Evolutionary conservation across 2,329 filamentous ascomycete species (phyloP).

Genomic region (Penicillium griseofulvum): DNA sequence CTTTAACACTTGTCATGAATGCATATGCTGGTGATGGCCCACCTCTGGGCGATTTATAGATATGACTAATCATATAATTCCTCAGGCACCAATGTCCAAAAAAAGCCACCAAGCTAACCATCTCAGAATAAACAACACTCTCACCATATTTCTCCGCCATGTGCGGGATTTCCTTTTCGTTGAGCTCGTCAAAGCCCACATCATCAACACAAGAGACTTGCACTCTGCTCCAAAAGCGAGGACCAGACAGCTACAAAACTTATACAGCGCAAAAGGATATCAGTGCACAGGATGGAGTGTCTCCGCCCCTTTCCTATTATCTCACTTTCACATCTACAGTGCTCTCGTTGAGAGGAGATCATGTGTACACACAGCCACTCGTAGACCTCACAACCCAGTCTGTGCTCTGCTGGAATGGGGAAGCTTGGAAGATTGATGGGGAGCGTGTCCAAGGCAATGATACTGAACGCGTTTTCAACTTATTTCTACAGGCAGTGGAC

Average conservation of each 20-base stretch:
- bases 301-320: conserved; percentile 34
- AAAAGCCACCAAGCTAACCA: background rate
- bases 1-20: background rate
- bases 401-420: conserved; percentile 93
- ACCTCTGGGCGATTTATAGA: background rate
- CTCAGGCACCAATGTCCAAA: conserved; percentile 14
- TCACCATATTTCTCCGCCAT: conserved; percentile 27
- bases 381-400: conserved; percentile 56
- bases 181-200: conserved; percentile 35
- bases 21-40: background rate
- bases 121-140: background rate
- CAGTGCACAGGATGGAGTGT: conserved; percentile 16
- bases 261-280: conserved; percentile 29
- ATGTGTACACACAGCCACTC: conserved; percentile 71
- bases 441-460: conserved; percentile 69
- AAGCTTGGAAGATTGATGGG: conserved; percentile 76
- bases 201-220: conserved; percentile 35
- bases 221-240: conserved; percentile 39
- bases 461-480: conserved; percentile 64
- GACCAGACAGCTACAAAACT: conserved; percentile 44
- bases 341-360: conserved; percentile 77
- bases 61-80: conserved; percentile 17
- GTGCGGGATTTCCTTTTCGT: conserved; percentile 55
- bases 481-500: conserved; percentile 51
- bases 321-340: conserved; percentile 78